A percentile compares a stretch with the other conserved stretches of the same genome.
Conservation (phyloP, 2,329 filamentous ascomycete species). For the Coleophoma crateriformis region DNA sequence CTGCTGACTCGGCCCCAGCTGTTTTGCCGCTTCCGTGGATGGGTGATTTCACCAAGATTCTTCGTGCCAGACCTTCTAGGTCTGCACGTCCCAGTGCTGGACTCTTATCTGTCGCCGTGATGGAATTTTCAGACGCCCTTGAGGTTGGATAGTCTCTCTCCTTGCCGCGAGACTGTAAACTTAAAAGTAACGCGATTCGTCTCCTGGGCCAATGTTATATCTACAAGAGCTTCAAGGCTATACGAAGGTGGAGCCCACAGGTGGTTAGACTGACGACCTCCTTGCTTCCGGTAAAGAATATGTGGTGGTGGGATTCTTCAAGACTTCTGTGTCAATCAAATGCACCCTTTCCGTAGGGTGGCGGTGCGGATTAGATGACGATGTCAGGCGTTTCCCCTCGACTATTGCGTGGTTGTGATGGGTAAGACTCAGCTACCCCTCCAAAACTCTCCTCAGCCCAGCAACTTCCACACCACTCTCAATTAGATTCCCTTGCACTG, state of each 20-base stretch:
- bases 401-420: too few species aligned
- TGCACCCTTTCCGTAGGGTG: too few species aligned
- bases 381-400: too few species aligned
- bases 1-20: background rate
- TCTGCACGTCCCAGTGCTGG: slow-evolving; percentile 11
- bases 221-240: background rate
- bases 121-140: slow-evolving; percentile 7
- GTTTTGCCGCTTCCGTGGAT: background rate
- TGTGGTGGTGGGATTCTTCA: background rate
- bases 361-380: too few species aligned
- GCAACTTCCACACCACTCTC: too few species aligned
- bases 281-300: slow-evolving; percentile 4
- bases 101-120: slow-evolving; percentile 11
- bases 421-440: too few species aligned
- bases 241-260: background rate
- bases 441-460: too few species aligned
- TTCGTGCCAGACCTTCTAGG: slow-evolving; percentile 17
- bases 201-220: slow-evolving; percentile 13
- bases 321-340: background rate
- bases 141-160: slow-evolving; percentile 5
- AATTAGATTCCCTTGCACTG: too few species aligned
- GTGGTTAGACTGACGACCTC: background rate
- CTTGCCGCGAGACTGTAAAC: slow-evolving; percentile 11
- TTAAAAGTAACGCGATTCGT: slow-evolving; percentile 11
- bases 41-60: slow-evolving; percentile 12